Evolutionary conservation across 73 alveolate species (phyloP), one percentile per base, ranked within the genome.

Genomic region (Halteria grandinella): DNA sequence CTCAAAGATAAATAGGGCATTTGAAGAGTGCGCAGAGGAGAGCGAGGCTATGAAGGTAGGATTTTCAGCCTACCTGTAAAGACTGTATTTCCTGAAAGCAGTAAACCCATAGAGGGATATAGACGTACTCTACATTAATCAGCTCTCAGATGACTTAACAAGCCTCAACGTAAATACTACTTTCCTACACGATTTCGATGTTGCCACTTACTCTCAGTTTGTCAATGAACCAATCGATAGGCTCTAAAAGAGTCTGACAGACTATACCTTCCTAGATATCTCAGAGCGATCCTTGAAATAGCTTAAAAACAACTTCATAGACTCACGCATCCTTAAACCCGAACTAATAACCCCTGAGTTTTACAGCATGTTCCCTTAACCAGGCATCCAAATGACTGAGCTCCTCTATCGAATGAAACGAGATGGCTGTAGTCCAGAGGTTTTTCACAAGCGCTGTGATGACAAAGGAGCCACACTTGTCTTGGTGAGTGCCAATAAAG

Each of bases 391-490:
- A 57, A 55, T 79, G 28, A 83, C 87, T 0, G 75, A 69, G 44
- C 83, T 79, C 25, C 31, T 81, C 37, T 81, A 64, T 55, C 66
- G 86, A 71, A 70, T 71, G 75, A 40, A 75, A 18, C 23, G 70
- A 54, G 91, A 81, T 40, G 91, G 87, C 21, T 39, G 69, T 53
- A 48, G 73, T 33, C 81, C 75, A 1, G 70, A 55, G n/a, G 24
- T 70, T 32, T 88, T 88, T 59, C 91, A 81, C 27, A 54, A 44
- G 28, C 37, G 34, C 14, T 88, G 95, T 63, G 91, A 73, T 21
- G 62, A 88, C 44, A 47, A 82, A 63, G 95, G 92, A 0, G 80
- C 95, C 3, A 83, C 86, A 20, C 36, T 88, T 37, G 36, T 75
- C 37, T 52, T 88, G 34, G 79, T 73, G 10, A 81, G 63, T 55